Evolutionary conservation across 495 filamentous ascomycete species (phyloP).

Genomic region (Bathelium albidoporum): DNA sequence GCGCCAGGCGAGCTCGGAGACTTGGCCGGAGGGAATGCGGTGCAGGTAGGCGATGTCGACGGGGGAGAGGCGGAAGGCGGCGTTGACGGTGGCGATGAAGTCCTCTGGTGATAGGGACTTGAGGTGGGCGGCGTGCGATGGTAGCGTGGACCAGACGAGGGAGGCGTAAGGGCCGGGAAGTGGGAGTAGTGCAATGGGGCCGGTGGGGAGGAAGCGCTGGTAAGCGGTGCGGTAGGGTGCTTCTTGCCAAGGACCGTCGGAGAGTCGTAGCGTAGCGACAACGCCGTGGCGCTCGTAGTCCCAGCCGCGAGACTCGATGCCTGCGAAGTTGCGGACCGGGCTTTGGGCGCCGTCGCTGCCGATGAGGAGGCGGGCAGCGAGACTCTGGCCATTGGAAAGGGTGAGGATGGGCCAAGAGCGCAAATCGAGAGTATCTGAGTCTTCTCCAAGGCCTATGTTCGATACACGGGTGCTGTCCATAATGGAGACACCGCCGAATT

Average conservation of each 20-base stretch:
- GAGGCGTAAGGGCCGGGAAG: conserved; percentile 72
- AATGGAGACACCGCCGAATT: conserved; percentile 55
- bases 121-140: conserved; percentile 63
- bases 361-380: conserved; percentile 75
- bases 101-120: conserved; percentile 61
- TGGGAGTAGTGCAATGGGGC: conserved; percentile 86
- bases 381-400: conserved; percentile 46
- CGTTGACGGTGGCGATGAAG: conserved; percentile 83
- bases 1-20: conserved; percentile 73
- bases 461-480: conserved; percentile 69
- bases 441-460: conserved; percentile 63
- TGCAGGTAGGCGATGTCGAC: conserved; percentile 75
- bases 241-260: conserved; percentile 42
- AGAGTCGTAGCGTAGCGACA: conserved; percentile 74
- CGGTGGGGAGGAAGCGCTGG: conserved; percentile 88
- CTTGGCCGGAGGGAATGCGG: conserved; percentile 48
- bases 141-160: conserved; percentile 88
- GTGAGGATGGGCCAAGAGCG: conserved; percentile 78
- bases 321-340: conserved; percentile 82
- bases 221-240: conserved; percentile 63
- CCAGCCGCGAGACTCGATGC: conserved; percentile 77
- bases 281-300: conserved; percentile 87
- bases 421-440: conserved; percentile 48
- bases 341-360: conserved; percentile 93
- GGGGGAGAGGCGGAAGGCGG: conserved; percentile 73